Percentiles rank a stretch among this genome's conserved stretches.
Conservation (phyloP, 2,329 filamentous ascomycete species). For the Cladophialophora yegresii region DNA sequence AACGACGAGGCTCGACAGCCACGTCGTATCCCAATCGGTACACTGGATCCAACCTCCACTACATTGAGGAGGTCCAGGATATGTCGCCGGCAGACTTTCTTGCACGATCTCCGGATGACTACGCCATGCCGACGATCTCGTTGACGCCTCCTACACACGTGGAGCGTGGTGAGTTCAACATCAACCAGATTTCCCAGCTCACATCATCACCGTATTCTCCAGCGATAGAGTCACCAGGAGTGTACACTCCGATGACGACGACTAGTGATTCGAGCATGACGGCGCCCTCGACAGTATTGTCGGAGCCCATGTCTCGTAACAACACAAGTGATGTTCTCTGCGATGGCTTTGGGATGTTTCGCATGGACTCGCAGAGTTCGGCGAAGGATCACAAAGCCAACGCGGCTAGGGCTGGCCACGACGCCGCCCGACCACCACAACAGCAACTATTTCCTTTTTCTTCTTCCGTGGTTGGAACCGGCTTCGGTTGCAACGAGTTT, state of each 20-base stretch:
- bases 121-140: constrained; percentile 32
- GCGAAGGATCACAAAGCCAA: constrained; percentile 39
- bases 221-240: constrained; percentile 37
- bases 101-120: constrained; percentile 42
- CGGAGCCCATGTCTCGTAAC: constrained; percentile 49
- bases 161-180: constrained; percentile 37
- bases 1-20: constrained; percentile 36
- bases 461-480: constrained; percentile 41
- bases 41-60: constrained; percentile 40
- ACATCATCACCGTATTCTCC: constrained; percentile 34
- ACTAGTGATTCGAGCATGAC: constrained; percentile 38
- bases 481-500: constrained; percentile 42
- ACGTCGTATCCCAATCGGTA: constrained; percentile 45
- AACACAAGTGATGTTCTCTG: constrained; percentile 50
- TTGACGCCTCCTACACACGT: constrained; percentile 37
- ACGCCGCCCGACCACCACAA: constrained; percentile 29
- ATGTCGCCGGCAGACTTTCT: constrained; percentile 49
- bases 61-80: constrained; percentile 46
- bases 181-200: constrained; percentile 35
- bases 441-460: constrained; percentile 40
- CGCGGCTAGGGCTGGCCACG: constrained; percentile 36
- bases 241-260: constrained; percentile 32
- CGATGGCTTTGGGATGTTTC: constrained; percentile 48
- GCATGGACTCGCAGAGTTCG: constrained; percentile 45
- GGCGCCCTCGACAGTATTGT: constrained; percentile 38